Percentiles rank a stretch among this genome's conserved stretches.
phyloP scores from a whole-genome alignment of 495 filamentous ascomycete species.

The Penicillium argentinense region DNA sequence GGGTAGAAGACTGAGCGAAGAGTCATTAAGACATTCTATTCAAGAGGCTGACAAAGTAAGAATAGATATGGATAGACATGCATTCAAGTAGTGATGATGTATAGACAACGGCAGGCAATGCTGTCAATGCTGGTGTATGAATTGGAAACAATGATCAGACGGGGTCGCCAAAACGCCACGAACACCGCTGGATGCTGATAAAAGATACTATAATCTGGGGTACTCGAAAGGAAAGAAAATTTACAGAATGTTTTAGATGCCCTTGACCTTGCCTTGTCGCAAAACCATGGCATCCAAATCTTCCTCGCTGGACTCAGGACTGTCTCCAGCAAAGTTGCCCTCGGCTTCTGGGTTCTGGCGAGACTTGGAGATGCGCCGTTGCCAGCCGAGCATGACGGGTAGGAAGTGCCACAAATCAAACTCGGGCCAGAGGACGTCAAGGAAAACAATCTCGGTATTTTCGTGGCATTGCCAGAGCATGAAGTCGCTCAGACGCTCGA shows the following conservation, averaged over 20 bases:
- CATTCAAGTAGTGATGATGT: no score
- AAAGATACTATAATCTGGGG: slow-evolving; percentile 7
- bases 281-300: slow-evolving; percentile 22
- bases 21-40: slow-evolving; percentile 1
- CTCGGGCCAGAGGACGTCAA: slow-evolving; percentile 93
- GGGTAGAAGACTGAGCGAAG: no score
- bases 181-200: slow-evolving; percentile 22
- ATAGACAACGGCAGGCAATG: slow-evolving; percentile 10
- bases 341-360: slow-evolving; percentile 43
- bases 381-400: slow-evolving; percentile 90
- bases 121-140: slow-evolving; percentile 16
- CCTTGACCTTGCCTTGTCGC: slow-evolving; percentile 32
- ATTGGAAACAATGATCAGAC: slow-evolving; percentile 6
- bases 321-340: slow-evolving; percentile 43
- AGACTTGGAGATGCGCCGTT: slow-evolving; percentile 60
- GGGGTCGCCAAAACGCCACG: slow-evolving; percentile 13
- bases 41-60: neutral
- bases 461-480: slow-evolving; percentile 98
- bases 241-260: slow-evolving; percentile 20
- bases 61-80: slow-evolving; percentile 3
- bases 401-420: slow-evolving; percentile 95
- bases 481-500: slow-evolving; percentile 90
- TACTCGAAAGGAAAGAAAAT: slow-evolving; percentile 9
- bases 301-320: slow-evolving; percentile 26
- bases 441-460: slow-evolving; percentile 86